Percentiles rank a stretch among this genome's conserved stretches.
phyloP scores from a whole-genome alignment of 441 rosid genomes.

The California macrophylla region DNA sequence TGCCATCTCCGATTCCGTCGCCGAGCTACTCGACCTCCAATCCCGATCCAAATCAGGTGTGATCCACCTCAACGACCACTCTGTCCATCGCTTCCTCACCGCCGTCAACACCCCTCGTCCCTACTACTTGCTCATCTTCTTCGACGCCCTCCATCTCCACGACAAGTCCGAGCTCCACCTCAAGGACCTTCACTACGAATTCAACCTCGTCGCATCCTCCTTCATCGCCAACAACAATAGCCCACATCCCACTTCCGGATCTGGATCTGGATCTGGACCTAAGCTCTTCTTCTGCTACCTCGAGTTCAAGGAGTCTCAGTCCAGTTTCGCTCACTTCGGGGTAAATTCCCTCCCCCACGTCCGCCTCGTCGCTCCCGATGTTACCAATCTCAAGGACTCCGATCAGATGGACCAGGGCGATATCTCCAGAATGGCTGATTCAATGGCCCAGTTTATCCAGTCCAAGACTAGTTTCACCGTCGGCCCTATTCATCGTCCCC shows the following conservation, averaged over 20 bases:
- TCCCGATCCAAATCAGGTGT: slow-evolving; percentile 44
- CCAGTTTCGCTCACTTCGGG: slow-evolving; percentile 61
- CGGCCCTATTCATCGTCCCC: slow-evolving; percentile 73
- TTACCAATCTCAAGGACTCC: slow-evolving; percentile 45
- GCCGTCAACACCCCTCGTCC: slow-evolving; percentile 59
- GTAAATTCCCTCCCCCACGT: slow-evolving; percentile 84
- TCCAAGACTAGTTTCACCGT: slow-evolving; percentile 48
- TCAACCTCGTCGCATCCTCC: slow-evolving; percentile 54
- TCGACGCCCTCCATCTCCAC: slow-evolving; percentile 79
- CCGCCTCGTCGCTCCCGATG: slow-evolving; percentile 56
- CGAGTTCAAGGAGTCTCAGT: slow-evolving; percentile 66
- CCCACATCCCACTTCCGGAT: slow-evolving; percentile 15
- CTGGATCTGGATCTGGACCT: not conserved
- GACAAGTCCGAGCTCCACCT: slow-evolving; percentile 66
- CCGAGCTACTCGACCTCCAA: not conserved
- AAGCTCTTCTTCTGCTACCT: slow-evolving; percentile 83
- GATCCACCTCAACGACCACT: slow-evolving; percentile 64
- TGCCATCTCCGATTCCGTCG: not conserved
- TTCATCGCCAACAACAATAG: slow-evolving; percentile 54
- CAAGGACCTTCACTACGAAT: slow-evolving; percentile 53
- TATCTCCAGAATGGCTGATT: slow-evolving; percentile 68
- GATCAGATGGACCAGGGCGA: slow-evolving; percentile 71
- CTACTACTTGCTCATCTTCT: slow-evolving; percentile 67
- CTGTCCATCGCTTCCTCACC: slow-evolving; percentile 57
- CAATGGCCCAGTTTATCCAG: slow-evolving; percentile 69